These are phyloP conservation scores for Curvularia spicifera DNA, from an alignment of 2,329 filamentous ascomycete species.

Conservation along the genomic window DNA sequence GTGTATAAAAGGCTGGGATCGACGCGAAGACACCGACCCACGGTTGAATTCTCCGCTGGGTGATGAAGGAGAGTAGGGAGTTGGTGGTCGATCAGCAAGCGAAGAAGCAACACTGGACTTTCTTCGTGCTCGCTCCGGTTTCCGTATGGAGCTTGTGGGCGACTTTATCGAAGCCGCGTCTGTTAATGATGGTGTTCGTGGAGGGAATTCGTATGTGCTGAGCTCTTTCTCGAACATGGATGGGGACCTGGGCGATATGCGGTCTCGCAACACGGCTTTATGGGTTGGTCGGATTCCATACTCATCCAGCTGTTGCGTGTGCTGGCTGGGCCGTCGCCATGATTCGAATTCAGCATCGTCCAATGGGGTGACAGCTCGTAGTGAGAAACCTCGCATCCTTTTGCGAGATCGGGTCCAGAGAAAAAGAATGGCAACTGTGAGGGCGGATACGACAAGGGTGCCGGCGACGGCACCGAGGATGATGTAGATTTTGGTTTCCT, in stretches of 20 bases:
- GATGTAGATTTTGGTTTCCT: conserved; percentile 46
- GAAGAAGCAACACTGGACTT: conserved; percentile 47
- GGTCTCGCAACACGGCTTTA: conserved; percentile 36
- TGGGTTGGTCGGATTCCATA: conserved; percentile 41
- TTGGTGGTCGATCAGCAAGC: conserved; percentile 48
- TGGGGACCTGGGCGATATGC: conserved; percentile 34
- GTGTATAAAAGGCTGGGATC: conserved; percentile 42
- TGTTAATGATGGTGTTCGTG: conserved; percentile 38
- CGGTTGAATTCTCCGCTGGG: conserved; percentile 37
- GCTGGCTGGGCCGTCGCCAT: conserved; percentile 49
- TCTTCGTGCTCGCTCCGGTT: conserved; percentile 42
- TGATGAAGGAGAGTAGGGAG: conserved; percentile 48
- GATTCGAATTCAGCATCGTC: conserved; percentile 52
- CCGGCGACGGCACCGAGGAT: conserved; percentile 47
- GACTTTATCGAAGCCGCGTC: conserved; percentile 29
- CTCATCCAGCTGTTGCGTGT: conserved; percentile 46
- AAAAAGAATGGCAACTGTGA: conserved; percentile 39
- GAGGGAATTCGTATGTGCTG: conserved; percentile 34
- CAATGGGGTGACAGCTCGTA: conserved; percentile 49
- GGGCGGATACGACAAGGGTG: conserved; percentile 38
- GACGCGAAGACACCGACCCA: conserved; percentile 37
- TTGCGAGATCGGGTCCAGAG: conserved; percentile 45
- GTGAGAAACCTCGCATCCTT: conserved; percentile 44
- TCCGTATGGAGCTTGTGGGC: conserved; percentile 39
- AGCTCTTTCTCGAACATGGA: conserved; percentile 47